Conservation (phyloP, 176 grass and related monocot species). For the Lolium perenne region DNA sequence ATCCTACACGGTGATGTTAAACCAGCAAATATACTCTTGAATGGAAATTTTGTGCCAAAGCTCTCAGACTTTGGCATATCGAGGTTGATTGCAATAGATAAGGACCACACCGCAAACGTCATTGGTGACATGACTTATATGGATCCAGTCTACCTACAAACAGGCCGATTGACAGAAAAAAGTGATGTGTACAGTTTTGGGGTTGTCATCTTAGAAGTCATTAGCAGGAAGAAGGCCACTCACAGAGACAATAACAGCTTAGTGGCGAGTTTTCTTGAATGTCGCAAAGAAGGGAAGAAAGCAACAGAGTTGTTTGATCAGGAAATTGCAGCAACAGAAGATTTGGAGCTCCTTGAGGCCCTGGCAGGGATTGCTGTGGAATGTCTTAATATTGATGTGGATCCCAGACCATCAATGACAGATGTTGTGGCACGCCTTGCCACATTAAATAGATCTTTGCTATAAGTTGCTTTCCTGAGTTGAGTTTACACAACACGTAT, state of each 20-base stretch:
- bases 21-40: not conserved
- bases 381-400: not conserved
- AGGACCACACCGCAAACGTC: not conserved
- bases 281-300: not conserved
- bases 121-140: constrained; percentile 13
- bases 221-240: constrained; percentile 10
- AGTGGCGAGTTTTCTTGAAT: not conserved
- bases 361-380: not conserved
- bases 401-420: constrained; percentile 3
- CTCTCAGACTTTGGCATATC: constrained; percentile 19
- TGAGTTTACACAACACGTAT: not conserved
- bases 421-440: not conserved
- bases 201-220: constrained; percentile 17
- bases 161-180: not conserved
- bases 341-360: not conserved
- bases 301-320: not conserved
- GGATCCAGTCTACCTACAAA: constrained; percentile 5
- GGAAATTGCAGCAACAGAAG: not conserved
- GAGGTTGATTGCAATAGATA: not conserved
- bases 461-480: not conserved
- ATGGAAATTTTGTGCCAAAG: not conserved
- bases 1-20: constrained; percentile 14
- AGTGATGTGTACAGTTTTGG: constrained; percentile 24
- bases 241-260: constrained; percentile 7
- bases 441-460: not conserved